Base-by-base conservation (phyloP, 371 early-diverging fungal genomes). In the Apophysomyces ossiformis region DNA sequence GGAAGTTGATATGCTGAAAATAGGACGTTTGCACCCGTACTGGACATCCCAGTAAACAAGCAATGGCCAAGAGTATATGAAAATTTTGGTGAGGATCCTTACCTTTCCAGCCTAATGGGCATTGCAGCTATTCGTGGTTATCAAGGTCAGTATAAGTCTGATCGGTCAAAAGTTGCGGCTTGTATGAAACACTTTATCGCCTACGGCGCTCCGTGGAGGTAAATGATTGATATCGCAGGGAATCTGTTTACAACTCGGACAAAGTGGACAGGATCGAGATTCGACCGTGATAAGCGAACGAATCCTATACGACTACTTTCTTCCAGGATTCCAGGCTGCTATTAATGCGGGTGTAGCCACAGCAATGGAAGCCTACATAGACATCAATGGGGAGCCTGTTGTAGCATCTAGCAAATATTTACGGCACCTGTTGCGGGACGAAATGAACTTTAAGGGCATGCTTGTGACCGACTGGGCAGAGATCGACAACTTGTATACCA, bases 11-110 rank as follows among this genome's bases (percentile, higher is more conserved):
- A 6, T 12, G 26, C 26, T 57, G 45, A 60, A 41, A 41, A 80
- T 39, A 89, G 90, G 90, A 81, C 84, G 15, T 89, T 90, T 82
- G 83, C 85, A 0, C 91, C 91, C 0, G 80, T 89, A 15, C 68
- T 87, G 2, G 91, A 90, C 62, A 69, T 90, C 50, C 85, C 85
- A 0, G 84, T 85, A 21, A 85, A 83, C 60, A 89, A 89, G 73
- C 83, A 86, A 60, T 90, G 91, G 91, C 82, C 90, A 1, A 83
- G 91, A 12, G 85, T 85, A 1, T 90, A 86, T 66, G 90, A 90
- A 63, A 77, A 79, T 46, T 79, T 73, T 75, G 81, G 78, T 9
- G 84, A 84, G 64, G 90, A 90, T 45, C 89, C 91, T 9, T 77
- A 79, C 65, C 68, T 90, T 37, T 78, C 81, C 0, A 73, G 85